Evolutionary conservation across 352 stramenopile genomes (phyloP).

Genomic region (Phytophthora sp.): DNA sequence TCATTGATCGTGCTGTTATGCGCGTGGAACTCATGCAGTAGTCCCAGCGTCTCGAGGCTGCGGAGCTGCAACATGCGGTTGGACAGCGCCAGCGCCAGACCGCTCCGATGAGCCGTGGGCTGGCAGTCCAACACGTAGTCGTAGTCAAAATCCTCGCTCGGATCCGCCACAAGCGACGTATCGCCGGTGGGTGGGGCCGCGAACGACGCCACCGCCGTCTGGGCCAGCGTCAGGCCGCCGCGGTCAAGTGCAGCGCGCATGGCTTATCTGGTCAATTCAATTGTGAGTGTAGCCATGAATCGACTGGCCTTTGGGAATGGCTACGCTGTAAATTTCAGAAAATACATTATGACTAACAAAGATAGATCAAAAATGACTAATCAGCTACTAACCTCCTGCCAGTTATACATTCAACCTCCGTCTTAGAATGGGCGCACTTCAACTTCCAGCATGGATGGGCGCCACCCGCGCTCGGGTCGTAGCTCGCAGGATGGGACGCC

Average conservation of each 20-base stretch:
- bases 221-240: conserved; percentile 54
- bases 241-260: conserved; percentile 61
- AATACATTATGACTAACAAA: no score
- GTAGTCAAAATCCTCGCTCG: conserved; percentile 80
- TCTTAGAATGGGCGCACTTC: background rate
- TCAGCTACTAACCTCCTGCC: no score
- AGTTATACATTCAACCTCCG: no score
- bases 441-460: conserved; percentile 29
- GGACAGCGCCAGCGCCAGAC: conserved; percentile 71
- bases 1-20: conserved; percentile 86
- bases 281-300: conserved; percentile 31
- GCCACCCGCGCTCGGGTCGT: conserved; percentile 13
- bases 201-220: conserved; percentile 80
- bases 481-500: conserved; percentile 1
- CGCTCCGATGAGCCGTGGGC: conserved; percentile 60
- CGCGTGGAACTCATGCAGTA: conserved; percentile 73
- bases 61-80: conserved; percentile 73
- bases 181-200: conserved; percentile 25
- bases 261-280: no score
- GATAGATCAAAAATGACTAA: conserved; percentile 1
- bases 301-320: no score
- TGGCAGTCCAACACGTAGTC: conserved; percentile 87
- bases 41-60: conserved; percentile 68
- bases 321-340: no score
- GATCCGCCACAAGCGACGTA: conserved; percentile 42